Base-by-base conservation (phyloP, 106 monocot species). In the Chionographis japonica region DNA sequence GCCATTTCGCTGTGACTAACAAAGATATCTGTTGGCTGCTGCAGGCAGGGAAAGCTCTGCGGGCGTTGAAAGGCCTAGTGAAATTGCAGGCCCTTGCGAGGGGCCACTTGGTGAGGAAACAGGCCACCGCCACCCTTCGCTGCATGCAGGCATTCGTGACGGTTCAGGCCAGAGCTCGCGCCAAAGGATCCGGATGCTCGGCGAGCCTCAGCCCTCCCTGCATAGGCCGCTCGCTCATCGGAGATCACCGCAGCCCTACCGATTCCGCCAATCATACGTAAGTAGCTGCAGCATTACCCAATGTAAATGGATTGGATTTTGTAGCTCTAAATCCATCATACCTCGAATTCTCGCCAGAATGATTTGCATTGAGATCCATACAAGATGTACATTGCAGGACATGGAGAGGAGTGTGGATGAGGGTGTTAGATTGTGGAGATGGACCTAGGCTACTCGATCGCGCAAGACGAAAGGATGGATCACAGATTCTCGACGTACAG, bases 31-130 rank as follows among this genome's bases (percentile, higher is more conserved):
- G n/a, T n/a, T n/a, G n/a, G n/a, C n/a, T n/a, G n/a, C 2, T 72
- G 50, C 66, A 87, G 87, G 87, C 87, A 40, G 73, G 79, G 53
- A 83, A 77, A 62, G 83, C 83, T 13, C 68, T 87, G 52, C 57
- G 70, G 16, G 87, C 87, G 20, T 53, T 83, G 14, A 83, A 71
- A 62, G 83, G 87, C 12, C 76, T 87, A 8, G 83, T 87, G 35
- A 87, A 80, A 40, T 54, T 87, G 52, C 87, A 87, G 74, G 87
- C 80, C 8, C 74, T 87, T 8, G 65, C 80, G 42, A 76, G 83
- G 52, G 87, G 80, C 18, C 70, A 83, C 68, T 68, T 83, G 12
- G 83, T 87, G 27, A 71, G 87, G 63, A 83, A 67, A 62, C 87
- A 83, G 68, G 74, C 87, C 27, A 67, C 68, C 17, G 77, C 80